Evolutionary conservation across 257 asterid species (phyloP).

Genomic region (Coffea eugenioides): DNA sequence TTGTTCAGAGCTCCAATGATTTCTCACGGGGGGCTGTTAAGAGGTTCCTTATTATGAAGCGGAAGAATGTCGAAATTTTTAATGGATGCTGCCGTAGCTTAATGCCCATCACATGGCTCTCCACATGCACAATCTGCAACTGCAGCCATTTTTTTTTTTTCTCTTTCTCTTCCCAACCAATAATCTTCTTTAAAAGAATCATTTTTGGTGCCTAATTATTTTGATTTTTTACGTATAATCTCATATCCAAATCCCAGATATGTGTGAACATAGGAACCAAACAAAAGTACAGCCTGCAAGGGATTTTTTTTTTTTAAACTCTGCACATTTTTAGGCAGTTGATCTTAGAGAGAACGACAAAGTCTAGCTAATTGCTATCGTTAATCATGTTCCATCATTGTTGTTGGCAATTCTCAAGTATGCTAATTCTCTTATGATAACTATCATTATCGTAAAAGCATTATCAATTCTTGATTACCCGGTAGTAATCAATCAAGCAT

Average conservation of each 20-base stretch:
- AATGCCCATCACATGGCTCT: constrained; percentile 65
- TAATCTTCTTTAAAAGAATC: neutral
- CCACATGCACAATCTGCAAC: constrained; percentile 41
- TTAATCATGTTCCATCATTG: neutral
- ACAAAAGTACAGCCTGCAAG: neutral
- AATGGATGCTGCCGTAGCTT: constrained; percentile 25
- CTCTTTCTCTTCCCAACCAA: constrained; percentile 13
- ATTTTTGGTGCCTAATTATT: neutral
- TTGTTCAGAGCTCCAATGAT: constrained; percentile 36
- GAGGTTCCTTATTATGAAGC: constrained; percentile 21
- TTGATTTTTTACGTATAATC: too few species aligned
- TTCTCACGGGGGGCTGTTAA: constrained; percentile 33
- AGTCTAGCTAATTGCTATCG: neutral
- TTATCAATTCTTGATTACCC: neutral
- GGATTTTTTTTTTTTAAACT: too few species aligned
- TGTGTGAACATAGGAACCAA: neutral
- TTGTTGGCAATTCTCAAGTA: neutral
- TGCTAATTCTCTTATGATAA: neutral
- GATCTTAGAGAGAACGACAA: too few species aligned
- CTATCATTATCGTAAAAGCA: neutral
- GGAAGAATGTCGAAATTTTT: constrained; percentile 26
- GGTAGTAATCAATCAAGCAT: constrained; percentile 16
- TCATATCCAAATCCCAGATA: neutral
- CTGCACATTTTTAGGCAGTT: too few species aligned
- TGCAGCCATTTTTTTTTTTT: constrained; percentile 13